Evolutionary conservation across 2,329 filamentous ascomycete genomes (phyloP), one percentile per base, ranked within the genome.

Genomic region (Huntiella omanensis): DNA sequence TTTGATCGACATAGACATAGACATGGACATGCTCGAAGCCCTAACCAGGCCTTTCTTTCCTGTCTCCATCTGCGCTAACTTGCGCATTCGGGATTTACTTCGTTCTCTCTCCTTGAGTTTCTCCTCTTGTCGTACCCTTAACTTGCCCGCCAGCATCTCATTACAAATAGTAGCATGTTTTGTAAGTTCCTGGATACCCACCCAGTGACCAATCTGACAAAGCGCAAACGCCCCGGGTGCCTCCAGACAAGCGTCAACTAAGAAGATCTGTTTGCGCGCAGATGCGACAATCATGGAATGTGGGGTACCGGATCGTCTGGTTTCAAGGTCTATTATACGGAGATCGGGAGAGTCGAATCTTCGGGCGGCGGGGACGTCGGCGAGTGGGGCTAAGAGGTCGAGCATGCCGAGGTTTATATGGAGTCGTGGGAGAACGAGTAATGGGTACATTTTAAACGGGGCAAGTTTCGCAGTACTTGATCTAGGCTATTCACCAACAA

Each of bases 131-230:
- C 53, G 53, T 42, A 59, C 51, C 6, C 59, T 55, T 40, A 60
- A 55, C 43, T 58, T 55, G 46, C 57, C 57, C 34, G 58, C 50
- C 38, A 54, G 50, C 60, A 67, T 11, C 63, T 62, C 2, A 64
- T 67, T 49, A 13, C 48, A 49, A 35, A 49, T 49, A 0, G 70
- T 72, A 35, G 74, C 71, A 35, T 65, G 58, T 8, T 59, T 57
- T 17, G 61, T 60, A 22, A 86, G 62, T 5, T 66, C 61, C 33
- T 69, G 65, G 44, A 80, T 56, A 50, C 77, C 70, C 16, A 82
- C 67, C 78, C 80, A 83, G 15, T 64, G 59, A 2, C 74, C 78
- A 38, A 91, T 63, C 54, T 72, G 77, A 58, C 78, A 86, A 19
- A 84, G 57, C 8, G 73, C 71, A 57, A 83, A 87, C 3, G 80